Base-by-base conservation (phyloP, 2,329 filamentous ascomycete genomes). In the Calonectria hongkongensis region DNA sequence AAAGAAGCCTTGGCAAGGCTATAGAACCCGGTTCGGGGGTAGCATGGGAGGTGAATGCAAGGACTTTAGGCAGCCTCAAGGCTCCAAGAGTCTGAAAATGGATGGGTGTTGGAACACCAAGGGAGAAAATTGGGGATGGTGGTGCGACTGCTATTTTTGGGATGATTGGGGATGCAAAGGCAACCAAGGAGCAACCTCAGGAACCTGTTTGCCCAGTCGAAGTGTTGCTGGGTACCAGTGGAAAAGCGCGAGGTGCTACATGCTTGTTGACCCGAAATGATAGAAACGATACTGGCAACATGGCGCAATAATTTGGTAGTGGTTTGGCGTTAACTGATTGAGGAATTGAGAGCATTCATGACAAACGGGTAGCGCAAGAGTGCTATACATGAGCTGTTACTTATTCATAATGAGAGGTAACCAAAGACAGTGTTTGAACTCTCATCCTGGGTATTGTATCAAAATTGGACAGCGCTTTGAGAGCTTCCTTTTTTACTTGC, bases 131-230 rank as follows among this genome's bases (percentile, higher is more conserved):
- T 60, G 56, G 56, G n/a, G 21, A 9, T 25, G 56, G 56, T 60
- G 56, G 56, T 60, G 56, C 36, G 56, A 60, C 13, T 60, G 56
- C 15, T 43, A 60, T 21, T 60, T 60, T 28, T 60, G 56, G 56
- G 56, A 60, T 30, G n/a, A 60, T 30, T 60, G 56, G 56, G 56
- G 56, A 43, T 60, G 56, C 56, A 43, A 43, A 8, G 56, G 56
- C n/a, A 41, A 39, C 56, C n/a, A 60, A 12, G 36, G 33, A 27
- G 10, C 3, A 41, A 27, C 56, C 9, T 41, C 25, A 15, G 25
- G 33, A 4, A 60, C 33, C 18, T 60, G 56, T 28, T 27, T 60
- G 33, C 12, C 56, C 10, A 16, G 56, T 18, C 56, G 56, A 43
- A 43, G 56, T 12, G n/a, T n/a, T 5, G 56, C 33, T 15, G 56